Percentiles rank a stretch among this genome's conserved stretches.
phyloP scores from a whole-genome alignment of 805 yeast species.

The Tetrapisispora nanseiensis region DNA sequence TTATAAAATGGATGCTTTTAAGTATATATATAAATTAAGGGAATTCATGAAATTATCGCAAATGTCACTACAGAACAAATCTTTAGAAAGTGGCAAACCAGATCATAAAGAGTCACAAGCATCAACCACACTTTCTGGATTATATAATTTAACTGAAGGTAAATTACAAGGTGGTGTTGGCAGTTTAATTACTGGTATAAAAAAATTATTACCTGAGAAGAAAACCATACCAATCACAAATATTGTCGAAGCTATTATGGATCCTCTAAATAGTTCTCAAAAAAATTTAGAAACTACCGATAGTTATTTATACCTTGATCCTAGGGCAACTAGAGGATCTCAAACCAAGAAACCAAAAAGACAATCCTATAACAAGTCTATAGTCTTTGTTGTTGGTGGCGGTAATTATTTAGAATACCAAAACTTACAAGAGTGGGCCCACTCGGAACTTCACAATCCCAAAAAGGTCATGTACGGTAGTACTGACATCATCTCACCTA shows the following conservation, averaged over 20 bases:
- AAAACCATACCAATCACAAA: slow-evolving; percentile 83
- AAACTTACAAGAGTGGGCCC: slow-evolving; percentile 83
- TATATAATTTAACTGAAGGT: slow-evolving; percentile 77
- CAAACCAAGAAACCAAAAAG: slow-evolving; percentile 83
- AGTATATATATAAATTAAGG: slow-evolving; percentile 70
- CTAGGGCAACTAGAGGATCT: slow-evolving; percentile 76
- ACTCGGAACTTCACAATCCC: slow-evolving; percentile 31
- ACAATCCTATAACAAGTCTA: slow-evolving; percentile 66
- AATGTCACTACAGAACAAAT: slow-evolving; percentile 30
- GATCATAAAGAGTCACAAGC: slow-evolving; percentile 19
- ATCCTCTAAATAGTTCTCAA: slow-evolving; percentile 57
- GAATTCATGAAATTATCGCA: slow-evolving; percentile 54
- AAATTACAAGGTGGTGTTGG: slow-evolving; percentile 83
- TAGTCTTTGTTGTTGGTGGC: slow-evolving; percentile 93
- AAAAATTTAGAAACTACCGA: slow-evolving; percentile 68
- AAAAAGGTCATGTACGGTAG: slow-evolving; percentile 78
- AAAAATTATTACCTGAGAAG: slow-evolving; percentile 78
- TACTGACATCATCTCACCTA: slow-evolving; percentile 64
- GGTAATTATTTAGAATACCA: slow-evolving; percentile 93
- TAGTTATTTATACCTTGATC: slow-evolving; percentile 85
- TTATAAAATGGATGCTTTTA: slow-evolving; percentile 53
- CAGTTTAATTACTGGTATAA: slow-evolving; percentile 77
- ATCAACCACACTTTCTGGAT: slow-evolving; percentile 45
- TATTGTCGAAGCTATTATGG: slow-evolving; percentile 85
- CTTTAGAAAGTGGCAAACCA: slow-evolving; percentile 26